Base-by-base conservation (phyloP, 2,329 filamentous ascomycete genomes). In the Alternaria conjuncta region DNA sequence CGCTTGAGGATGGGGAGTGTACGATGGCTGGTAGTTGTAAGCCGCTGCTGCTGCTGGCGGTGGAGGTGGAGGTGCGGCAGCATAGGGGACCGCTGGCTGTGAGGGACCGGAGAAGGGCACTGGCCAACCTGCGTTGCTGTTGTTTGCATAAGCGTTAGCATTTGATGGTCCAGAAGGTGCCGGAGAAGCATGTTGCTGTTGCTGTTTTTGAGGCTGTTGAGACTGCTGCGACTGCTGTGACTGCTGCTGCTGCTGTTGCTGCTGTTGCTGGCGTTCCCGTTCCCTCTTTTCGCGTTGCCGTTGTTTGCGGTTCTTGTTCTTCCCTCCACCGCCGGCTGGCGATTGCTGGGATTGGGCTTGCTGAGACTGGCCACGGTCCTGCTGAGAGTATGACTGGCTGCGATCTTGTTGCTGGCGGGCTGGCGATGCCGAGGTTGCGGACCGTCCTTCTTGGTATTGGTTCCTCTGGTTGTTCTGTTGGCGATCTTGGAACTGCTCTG, bases 261-360 rank as follows among this genome's bases (percentile, higher is more conserved):
- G 67, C 13, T 70, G 68, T 25, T 74, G 64, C 9, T 66, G 70
- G 12, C 59, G 65, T 57, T 75, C 71, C 23, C 71, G 70, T 53
- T 74, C 71, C 23, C 70, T 65, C 65, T 75, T 75, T 62, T 71
- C 73, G n/a, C 68, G 70, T 49, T 70, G 70, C 43, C 70, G 71
- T 53, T 71, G 68, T 68, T 75, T 76, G 47, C 73, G 70, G 43
- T 75, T 75, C 66, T 75, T 75, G 59, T 75, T 75, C 61, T 75
- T 76, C 46, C 70, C 67, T 50, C 69, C 58, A 20, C 68, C 64
- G 13, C 70, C 61, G 30, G 72, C 44, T n/a, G 74, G 69, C 23
- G 71, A 70, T n/a, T 73, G 68, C 47, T 71, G 73, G 11, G 63
- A 32, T 53, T 60, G 55, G 18, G 57, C 30, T 57, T 65, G 55